Evolutionary conservation across 192 early-diverging fungal species (phyloP).

Genomic region (Piromyces finnis): DNA sequence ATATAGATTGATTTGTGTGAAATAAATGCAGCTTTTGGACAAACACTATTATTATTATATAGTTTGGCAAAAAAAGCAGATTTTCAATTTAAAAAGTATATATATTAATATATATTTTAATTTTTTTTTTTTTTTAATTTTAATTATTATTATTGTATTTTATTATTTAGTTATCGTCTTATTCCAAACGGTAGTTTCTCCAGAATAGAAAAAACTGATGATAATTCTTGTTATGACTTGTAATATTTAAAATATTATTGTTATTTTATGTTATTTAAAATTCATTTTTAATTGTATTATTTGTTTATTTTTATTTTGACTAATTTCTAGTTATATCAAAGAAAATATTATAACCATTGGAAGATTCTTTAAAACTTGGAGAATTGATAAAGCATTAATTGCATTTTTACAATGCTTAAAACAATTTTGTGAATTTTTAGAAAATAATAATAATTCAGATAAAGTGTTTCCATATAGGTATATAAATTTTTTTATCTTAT

Average conservation of each 20-base stretch:
- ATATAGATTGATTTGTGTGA: background rate
- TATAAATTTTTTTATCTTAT: background rate
- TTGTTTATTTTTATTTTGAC: background rate
- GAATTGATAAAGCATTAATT: background rate
- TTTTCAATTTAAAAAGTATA: background rate
- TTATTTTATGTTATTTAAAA: no score
- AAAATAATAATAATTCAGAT: background rate
- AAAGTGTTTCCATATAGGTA: background rate
- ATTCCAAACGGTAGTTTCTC: background rate
- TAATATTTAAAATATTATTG: no score
- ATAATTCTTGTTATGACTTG: background rate
- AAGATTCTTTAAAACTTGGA: background rate
- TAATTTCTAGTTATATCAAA: background rate
- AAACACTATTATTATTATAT: background rate
- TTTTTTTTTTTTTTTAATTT: no score
- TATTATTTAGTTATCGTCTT: background rate
- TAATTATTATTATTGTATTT: no score
- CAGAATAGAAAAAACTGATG: background rate
- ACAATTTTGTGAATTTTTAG: background rate
- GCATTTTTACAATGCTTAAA: background rate
- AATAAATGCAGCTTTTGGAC: background rate
- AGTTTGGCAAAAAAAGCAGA: background rate
- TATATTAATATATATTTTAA: no score
- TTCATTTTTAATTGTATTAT: no score
- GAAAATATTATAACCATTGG: background rate